A percentile compares a stretch with the other conserved stretches of the same genome.
phyloP scores from a whole-genome alignment of 2,329 filamentous ascomycete species.

The Blastomyces gilchristii region DNA sequence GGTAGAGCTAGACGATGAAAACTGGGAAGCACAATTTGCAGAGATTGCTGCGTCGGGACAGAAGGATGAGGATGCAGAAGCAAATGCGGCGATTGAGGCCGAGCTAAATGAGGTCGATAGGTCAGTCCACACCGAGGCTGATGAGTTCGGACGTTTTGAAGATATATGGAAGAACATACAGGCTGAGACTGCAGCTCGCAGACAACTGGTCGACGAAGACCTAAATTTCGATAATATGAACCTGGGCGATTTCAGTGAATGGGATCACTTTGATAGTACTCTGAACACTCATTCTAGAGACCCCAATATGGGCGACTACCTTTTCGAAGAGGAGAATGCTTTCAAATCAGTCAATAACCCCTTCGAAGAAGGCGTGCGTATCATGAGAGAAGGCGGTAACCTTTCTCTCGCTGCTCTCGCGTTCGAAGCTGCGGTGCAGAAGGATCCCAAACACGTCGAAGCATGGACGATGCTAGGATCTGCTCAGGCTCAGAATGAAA shows the following conservation, averaged over 20 bases:
- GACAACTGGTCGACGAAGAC: constrained; percentile 56
- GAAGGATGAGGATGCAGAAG: constrained; percentile 49
- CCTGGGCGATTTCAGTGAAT: constrained; percentile 68
- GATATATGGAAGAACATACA: constrained; percentile 50
- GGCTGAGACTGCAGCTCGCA: constrained; percentile 36
- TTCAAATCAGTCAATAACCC: constrained; percentile 73
- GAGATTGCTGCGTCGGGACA: constrained; percentile 58
- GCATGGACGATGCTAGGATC: constrained; percentile 90
- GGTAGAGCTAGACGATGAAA: constrained; percentile 82
- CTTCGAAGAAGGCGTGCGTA: constrained; percentile 85
- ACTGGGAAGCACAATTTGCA: constrained; percentile 96
- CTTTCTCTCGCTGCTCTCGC: constrained; percentile 85
- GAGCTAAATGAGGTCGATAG: constrained; percentile 85
- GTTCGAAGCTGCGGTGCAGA: constrained; percentile 91
- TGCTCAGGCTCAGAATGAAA: constrained; percentile 96
- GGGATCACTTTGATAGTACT: constrained; percentile 60
- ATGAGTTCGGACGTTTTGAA: constrained; percentile 69
- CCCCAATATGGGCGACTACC: constrained; percentile 74
- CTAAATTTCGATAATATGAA: constrained; percentile 43
- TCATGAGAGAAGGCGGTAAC: constrained; percentile 89
- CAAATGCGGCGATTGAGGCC: constrained; percentile 65
- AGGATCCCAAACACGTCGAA: constrained; percentile 74
- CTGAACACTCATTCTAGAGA: constrained; percentile 62
- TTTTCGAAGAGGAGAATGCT: constrained; percentile 90
- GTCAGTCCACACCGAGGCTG: constrained; percentile 60